phyloP scores from a whole-genome alignment of 345 rosid genomes.

The Heritiera littoralis region DNA sequence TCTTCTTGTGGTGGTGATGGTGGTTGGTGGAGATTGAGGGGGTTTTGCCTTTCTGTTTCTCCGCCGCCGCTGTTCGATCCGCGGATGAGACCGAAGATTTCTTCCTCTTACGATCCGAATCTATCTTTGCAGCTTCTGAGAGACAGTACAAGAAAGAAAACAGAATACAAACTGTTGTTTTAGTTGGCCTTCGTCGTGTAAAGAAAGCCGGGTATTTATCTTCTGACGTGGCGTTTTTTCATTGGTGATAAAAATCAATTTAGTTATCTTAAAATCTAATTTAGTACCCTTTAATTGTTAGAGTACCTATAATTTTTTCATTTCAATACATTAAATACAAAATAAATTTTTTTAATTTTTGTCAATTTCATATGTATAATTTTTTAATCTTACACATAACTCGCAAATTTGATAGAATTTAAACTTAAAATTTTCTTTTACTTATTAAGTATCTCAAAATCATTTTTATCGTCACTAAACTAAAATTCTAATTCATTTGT shows the following conservation, averaged over 20 bases:
- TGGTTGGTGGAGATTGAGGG: slow-evolving; percentile 14
- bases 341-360: too few species aligned
- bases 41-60: slow-evolving; percentile 29
- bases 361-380: too few species aligned
- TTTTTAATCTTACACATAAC: too few species aligned
- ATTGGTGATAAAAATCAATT: background rate
- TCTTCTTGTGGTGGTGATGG: slow-evolving; percentile 31
- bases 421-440: too few species aligned
- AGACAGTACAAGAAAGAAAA: background rate
- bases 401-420: too few species aligned
- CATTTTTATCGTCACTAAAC: too few species aligned
- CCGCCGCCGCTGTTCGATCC: slow-evolving; percentile 39
- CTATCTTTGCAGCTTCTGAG: slow-evolving; percentile 43
- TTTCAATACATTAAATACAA: too few species aligned
- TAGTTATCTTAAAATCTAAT: background rate
- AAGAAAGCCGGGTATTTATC: background rate
- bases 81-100: slow-evolving; percentile 40
- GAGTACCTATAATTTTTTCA: too few species aligned
- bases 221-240: background rate
- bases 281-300: too few species aligned
- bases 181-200: background rate
- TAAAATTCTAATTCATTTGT: too few species aligned
- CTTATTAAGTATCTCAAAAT: too few species aligned
- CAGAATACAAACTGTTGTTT: background rate
- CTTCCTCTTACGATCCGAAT: slow-evolving; percentile 63